These are phyloP conservation scores for Claviceps capensis DNA, from an alignment of 2,329 filamentous ascomycete genomes.

Conservation along the genomic window DNA sequence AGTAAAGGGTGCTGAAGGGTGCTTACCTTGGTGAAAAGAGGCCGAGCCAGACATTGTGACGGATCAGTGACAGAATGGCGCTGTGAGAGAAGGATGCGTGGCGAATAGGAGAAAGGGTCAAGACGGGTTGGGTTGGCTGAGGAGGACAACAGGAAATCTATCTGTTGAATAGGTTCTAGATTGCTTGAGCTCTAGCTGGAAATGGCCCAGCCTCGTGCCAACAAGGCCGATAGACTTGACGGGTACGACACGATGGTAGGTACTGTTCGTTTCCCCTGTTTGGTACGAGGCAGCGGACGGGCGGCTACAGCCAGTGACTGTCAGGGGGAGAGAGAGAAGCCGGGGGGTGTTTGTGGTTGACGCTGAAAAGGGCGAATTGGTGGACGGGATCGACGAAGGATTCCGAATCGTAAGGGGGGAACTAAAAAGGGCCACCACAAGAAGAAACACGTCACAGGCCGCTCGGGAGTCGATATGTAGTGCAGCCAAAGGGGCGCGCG, in stretches of 20 bases:
- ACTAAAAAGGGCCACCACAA: not conserved
- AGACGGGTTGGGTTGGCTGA: not conserved
- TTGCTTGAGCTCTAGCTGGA: not conserved
- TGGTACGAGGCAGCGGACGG: slow-evolving; percentile 2
- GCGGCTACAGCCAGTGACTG: slow-evolving; percentile 2
- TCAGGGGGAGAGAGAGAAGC: not conserved
- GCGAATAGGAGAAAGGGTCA: not conserved
- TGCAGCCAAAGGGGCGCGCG: not conserved
- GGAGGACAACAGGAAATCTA: not conserved
- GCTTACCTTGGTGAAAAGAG: slow-evolving; percentile 9
- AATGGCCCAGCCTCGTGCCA: slow-evolving; percentile 3
- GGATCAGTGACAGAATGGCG: not conserved
- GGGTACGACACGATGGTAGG: not conserved
- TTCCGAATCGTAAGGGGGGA: not conserved
- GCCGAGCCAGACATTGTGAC: slow-evolving; percentile 8
- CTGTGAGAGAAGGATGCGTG: not conserved
- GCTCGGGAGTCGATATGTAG: not conserved
- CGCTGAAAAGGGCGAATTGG: not conserved
- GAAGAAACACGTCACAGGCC: not conserved
- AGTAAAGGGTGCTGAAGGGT: not conserved
- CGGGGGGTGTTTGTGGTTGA: not conserved
- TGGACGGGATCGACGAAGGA: slow-evolving; percentile 1
- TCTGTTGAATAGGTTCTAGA: not conserved
- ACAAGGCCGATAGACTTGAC: not conserved
- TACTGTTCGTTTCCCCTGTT: not conserved